Evolutionary conservation across 352 stramenopile species (phyloP), one percentile per base, ranked within the genome.

Genomic region (Pythium volutum): DNA sequence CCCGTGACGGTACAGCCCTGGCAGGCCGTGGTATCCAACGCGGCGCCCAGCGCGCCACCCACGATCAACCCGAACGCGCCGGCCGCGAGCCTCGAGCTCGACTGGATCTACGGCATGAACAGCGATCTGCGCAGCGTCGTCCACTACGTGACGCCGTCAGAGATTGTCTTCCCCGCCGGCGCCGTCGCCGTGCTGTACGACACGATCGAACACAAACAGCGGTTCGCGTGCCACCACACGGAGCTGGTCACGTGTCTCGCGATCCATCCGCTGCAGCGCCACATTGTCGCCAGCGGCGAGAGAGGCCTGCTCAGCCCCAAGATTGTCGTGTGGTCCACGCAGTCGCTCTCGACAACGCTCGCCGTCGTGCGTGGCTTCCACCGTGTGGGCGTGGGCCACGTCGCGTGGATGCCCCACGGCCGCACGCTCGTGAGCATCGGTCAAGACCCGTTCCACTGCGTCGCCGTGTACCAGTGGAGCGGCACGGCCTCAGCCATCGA

Each of bases 41-140:
- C 73, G 2, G 71, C 74, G 10, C 84, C 79, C 3, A 91, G 79
- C 46, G 76, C 77, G 1, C 74, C 81, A 12, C 78, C 80, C 18
- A 73, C 71, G 2, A 71, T 87, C 45, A 74, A 89, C 42, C 60
- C 74, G 9, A 72, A 70, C 22, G 55, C 84, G 4, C 79, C 81
- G 18, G 69, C 79, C 3, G 81, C 81, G 22, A 87, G 77, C 43
- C 75, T 93, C 29, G 70, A 85, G 46, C 66, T 93, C 12, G 84
- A 93, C 47, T 93, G 84, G 84, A 46, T 93, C 52, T 91, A 93
- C 56, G 84, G 84, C 18, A 87, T 85, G 62, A 93, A 93, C 61
- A 89, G 79, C 49, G 75, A 88, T 49, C 47, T 89, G 15, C 77
- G 84, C 10, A 70, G 69, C 33, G 57, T 80, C 12, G 69, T 84